Evolutionary conservation across 768 basidiomycete species (phyloP).

Genomic region (Chalciporus piperatus): DNA sequence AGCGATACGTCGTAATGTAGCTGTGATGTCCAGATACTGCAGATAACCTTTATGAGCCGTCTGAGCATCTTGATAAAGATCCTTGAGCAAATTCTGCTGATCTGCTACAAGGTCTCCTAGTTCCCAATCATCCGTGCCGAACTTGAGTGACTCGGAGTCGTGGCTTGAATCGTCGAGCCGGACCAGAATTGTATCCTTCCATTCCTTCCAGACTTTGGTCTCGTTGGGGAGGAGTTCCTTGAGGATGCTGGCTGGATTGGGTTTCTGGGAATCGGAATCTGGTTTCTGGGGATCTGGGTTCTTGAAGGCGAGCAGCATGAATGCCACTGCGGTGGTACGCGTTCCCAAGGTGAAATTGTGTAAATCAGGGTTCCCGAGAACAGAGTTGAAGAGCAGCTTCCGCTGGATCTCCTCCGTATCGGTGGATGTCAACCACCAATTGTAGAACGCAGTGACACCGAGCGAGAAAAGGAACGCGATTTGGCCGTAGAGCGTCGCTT

Average conservation of each 20-base stretch:
- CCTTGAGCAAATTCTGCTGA: slow-evolving; percentile 24
- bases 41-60: slow-evolving; percentile 25
- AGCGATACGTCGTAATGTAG: no score
- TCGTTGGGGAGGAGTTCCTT: slow-evolving; percentile 29
- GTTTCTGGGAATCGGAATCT: no score
- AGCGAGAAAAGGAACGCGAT: slow-evolving; percentile 27
- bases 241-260: slow-evolving; percentile 1
- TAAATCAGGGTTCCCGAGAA: slow-evolving; percentile 21
- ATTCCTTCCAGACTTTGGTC: slow-evolving; percentile 28
- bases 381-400: slow-evolving; percentile 21
- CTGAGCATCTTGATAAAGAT: slow-evolving; percentile 22
- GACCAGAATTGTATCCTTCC: slow-evolving; percentile 19
- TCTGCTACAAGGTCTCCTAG: slow-evolving; percentile 7
- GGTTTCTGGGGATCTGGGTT: slow-evolving; percentile 13
- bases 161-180: slow-evolving; percentile 13
- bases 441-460: slow-evolving; percentile 29
- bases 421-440: slow-evolving; percentile 27
- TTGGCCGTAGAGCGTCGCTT: slow-evolving; percentile 27
- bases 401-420: slow-evolving; percentile 26
- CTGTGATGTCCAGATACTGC: no score
- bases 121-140: slow-evolving; percentile 22
- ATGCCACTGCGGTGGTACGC: slow-evolving; percentile 25
- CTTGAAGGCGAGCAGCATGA: slow-evolving; percentile 21
- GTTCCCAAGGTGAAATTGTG: slow-evolving; percentile 27
- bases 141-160: slow-evolving; percentile 15